Base-by-base conservation (phyloP, 2,329 filamentous ascomycete genomes). In the Fusarium sambucinum region DNA sequence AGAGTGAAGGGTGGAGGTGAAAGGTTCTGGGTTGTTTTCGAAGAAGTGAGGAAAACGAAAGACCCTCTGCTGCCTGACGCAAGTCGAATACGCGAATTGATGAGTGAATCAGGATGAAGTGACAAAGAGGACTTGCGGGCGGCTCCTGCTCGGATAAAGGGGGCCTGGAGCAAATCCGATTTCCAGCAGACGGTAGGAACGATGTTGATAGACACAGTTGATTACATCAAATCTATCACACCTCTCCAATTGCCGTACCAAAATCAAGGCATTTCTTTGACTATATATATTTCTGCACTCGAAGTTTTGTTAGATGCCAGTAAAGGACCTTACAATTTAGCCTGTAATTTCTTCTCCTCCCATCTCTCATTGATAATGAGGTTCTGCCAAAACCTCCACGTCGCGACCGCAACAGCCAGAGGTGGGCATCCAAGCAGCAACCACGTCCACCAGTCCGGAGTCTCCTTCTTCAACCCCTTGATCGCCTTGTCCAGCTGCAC, bases 401-500 rank as follows among this genome's bases (percentile, higher is more conserved):
- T 79, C 0, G 89, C 92, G 59, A 89, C 85, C 13, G 85, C 80
- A 21, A 89, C 85, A 2, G 90, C 94, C 69, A 96, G 74, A 40
- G 94, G 93, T 68, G 95, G 95, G 75, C 86, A 91, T 38, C 90
- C 79, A 68, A 89, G 80, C 66, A 90, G 76, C 69, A 91, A 59
- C 86, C 88, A 91, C n/a, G 88, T 88, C 95, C 96, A 98, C 93
- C 93, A 96, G 65, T 82, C 79, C 9, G 93, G 92, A 77, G 91
- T 96, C 19, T 81, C 80, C 45, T 74, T 82, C 73, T 83, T 84
- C 37, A 97, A 81, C 63, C 85, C 84, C 6, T 73, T 75, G 81
- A 98, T 88, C 10, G 90, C 91, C 61, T 81, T 82, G 52, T 85
- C 84, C 13, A 98, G 82, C 77, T 93, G 89, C 51, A 75, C 78